A percentile compares a stretch with the other conserved stretches of the same genome.
Conservation (phyloP, 257 asterid genomes). For the Ocimum tenuiflorum region DNA sequence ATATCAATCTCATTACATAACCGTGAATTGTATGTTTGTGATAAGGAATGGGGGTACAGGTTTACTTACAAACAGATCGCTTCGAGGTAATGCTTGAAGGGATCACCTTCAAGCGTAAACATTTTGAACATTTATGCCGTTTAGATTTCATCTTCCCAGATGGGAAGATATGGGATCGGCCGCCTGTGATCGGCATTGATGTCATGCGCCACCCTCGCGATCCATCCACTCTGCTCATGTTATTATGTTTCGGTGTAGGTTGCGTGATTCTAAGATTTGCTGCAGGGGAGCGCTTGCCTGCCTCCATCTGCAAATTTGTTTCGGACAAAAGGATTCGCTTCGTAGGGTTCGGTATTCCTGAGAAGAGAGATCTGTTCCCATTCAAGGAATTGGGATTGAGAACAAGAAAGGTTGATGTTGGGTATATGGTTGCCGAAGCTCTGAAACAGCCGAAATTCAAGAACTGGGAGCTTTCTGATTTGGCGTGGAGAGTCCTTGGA, state of each 20-base stretch:
- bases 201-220: constrained; percentile 86
- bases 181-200: constrained; percentile 74
- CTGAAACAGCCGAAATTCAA: constrained; percentile 51
- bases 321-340: constrained; percentile 58
- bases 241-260: constrained; percentile 74
- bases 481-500: constrained; percentile 61
- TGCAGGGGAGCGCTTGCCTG: constrained; percentile 47
- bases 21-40: neutral
- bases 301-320: constrained; percentile 44
- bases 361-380: constrained; percentile 64
- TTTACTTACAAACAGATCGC: constrained; percentile 56
- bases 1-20: neutral
- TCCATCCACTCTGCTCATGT: constrained; percentile 41
- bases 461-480: constrained; percentile 45
- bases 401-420: constrained; percentile 41
- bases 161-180: constrained; percentile 52
- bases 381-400: constrained; percentile 51
- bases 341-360: constrained; percentile 71
- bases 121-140: constrained; percentile 58
- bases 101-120: constrained; percentile 64
- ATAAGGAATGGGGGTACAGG: constrained; percentile 52
- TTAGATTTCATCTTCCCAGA: constrained; percentile 72
- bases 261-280: constrained; percentile 57
- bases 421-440: constrained; percentile 58
- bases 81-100: constrained; percentile 90